Percentiles rank a stretch among this genome's conserved stretches.
Evolutionary conservation across 2,329 filamentous ascomycete genomes (phyloP).

Genomic region (Falciphora oryzae): DNA sequence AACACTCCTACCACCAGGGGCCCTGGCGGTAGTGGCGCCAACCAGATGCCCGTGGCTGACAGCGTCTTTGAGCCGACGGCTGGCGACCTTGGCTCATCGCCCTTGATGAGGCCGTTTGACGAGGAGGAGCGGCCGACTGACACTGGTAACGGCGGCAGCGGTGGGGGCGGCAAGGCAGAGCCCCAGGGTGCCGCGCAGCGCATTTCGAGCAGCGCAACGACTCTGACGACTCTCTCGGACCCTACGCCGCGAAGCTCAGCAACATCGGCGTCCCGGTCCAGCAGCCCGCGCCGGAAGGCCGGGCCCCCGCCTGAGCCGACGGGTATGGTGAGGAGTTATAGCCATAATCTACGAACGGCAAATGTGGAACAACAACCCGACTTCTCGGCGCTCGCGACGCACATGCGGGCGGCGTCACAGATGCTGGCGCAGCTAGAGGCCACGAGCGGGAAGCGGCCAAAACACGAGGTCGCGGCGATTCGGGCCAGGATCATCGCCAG

Average conservation of each 20-base stretch:
- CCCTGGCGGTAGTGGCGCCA: constrained; percentile 15
- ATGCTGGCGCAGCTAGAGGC: constrained; percentile 81
- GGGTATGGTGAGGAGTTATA: background rate
- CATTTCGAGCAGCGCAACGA: constrained; percentile 56
- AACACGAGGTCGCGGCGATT: constrained; percentile 75
- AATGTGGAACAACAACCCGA: constrained; percentile 61
- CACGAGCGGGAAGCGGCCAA: constrained; percentile 73
- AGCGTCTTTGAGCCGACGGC: constrained; percentile 80
- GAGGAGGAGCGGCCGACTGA: constrained; percentile 31
- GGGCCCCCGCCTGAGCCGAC: background rate
- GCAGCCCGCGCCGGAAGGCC: constrained; percentile 49
- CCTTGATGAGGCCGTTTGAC: constrained; percentile 55
- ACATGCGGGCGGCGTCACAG: constrained; percentile 82
- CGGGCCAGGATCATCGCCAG: constrained; percentile 82
- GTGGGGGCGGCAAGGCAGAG: background rate
- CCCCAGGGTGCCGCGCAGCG: constrained; percentile 36
- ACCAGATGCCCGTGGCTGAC: constrained; percentile 47
- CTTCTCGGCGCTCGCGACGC: constrained; percentile 75
- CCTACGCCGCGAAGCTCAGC: constrained; percentile 65
- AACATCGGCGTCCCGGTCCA: constrained; percentile 61
- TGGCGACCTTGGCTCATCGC: constrained; percentile 71
- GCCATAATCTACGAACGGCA: background rate
- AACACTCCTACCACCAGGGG: constrained; percentile 33
- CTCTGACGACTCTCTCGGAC: constrained; percentile 54
- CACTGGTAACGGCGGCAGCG: background rate